These are phyloP conservation scores for Inga leiocalycina DNA, from an alignment of 306 rosid species.

Conservation along the genomic window DNA sequence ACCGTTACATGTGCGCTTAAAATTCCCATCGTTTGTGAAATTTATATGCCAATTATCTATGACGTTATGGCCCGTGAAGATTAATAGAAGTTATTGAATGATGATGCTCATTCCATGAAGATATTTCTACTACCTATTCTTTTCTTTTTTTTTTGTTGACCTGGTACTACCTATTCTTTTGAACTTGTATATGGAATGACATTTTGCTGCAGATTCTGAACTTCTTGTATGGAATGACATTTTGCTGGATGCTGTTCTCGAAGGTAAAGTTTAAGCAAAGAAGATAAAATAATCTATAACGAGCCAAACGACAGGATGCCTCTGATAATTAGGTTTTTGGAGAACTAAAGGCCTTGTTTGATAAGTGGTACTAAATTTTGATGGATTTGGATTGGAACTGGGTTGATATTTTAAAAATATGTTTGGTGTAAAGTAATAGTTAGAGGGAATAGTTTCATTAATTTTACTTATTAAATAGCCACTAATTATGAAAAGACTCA, in stretches of 20 bases:
- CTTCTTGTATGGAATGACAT: not conserved
- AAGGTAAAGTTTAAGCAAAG: not conserved
- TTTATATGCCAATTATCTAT: conserved; percentile 10
- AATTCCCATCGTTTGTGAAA: not conserved
- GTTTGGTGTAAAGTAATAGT: too few relatives aligned
- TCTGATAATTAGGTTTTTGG: not conserved
- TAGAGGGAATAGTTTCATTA: too few relatives aligned
- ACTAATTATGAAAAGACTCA: too few relatives aligned
- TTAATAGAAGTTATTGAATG: conserved; percentile 3
- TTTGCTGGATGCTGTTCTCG: not conserved
- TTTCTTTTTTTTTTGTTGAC: not conserved
- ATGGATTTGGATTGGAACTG: too few relatives aligned
- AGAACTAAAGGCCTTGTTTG: not conserved
- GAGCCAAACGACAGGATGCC: not conserved
- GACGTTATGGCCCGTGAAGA: conserved; percentile 7
- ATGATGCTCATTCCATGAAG: not conserved
- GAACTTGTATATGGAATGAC: too few relatives aligned
- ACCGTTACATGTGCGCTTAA: conserved; percentile 10
- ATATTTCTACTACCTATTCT: conserved; percentile 2
- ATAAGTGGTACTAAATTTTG: too few relatives aligned
- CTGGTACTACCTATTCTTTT: not conserved
- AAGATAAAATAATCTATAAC: not conserved
- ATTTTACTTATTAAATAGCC: too few relatives aligned
- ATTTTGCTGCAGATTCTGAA: conserved; percentile 1
- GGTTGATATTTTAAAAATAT: too few relatives aligned